Evolutionary conservation across 768 basidiomycete genomes (phyloP), one percentile per base, ranked within the genome.

Genomic region (Macrolepiota fuliginosa): DNA sequence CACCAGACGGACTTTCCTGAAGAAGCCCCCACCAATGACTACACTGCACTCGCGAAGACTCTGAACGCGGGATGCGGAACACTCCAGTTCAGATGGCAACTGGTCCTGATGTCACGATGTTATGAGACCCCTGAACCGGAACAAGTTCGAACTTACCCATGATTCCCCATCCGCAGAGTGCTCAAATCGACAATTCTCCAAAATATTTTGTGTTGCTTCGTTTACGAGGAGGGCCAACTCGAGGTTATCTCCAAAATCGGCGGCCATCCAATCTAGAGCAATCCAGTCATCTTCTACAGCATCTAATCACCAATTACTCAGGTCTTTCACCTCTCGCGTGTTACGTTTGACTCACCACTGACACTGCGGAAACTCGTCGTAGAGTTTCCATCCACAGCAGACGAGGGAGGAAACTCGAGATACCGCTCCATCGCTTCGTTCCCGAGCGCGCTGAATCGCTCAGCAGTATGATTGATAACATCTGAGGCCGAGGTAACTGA

Each of bases 371-470:
- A 89, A 0, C 71, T 76, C 35, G 85, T 86, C 9, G 71, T 69
- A 3, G 68, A 64, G n/a, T 75, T 66, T 6, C 81, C 79, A 72
- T 89, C 87, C 4, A 87, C 86, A 3, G 85, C 87, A 67, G 74
- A 72, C 12, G 83, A 85, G 25, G 79, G 76, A 27, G 86, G 72
- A 69, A 80, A 74, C 1, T 68, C 62, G 40, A 82, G 63, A 66
- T 84, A 86, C 65, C 78, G 69, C 15, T 63, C 47, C 51, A 68
- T 72, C 22, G 67, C 67, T 25, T 71, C 66, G 27, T 71, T 67
- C 12, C 77, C 78, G 22, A 87, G 66, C 12, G 57, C 45, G 19
- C 64, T 54, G 7, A 69, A 65, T 56, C 78, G 78, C 37, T 63
- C 68, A 37, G 62, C 68, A 66, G 83, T 83, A 13, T 79, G 69